Evolutionary conservation across 2,329 filamentous ascomycete genomes (phyloP), one percentile per base, ranked within the genome.

Genomic region (Colletotrichum sp.): DNA sequence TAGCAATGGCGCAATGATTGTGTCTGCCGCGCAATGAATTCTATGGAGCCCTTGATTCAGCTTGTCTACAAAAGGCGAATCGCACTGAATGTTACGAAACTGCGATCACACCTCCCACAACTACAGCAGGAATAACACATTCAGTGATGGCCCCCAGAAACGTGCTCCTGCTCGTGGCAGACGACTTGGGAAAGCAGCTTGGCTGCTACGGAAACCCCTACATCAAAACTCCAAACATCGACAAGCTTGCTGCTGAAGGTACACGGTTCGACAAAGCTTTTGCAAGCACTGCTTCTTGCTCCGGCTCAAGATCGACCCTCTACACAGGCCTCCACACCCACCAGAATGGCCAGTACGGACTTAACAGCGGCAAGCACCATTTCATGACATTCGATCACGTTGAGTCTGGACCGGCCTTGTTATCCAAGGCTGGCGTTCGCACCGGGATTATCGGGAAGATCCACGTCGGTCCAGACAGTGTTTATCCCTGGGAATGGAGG

Each of bases 321-420:
- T 89, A 89, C 78, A 89, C 87, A 0, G 88, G 88, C 5, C 81
- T 88, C 1, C 88, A 89, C 69, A 88, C 87, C 0, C 87, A 88
- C 71, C 79, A 89, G 70, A 89, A 87, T 67, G 88, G 88, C 2
- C 84, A 87, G 74, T 89, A 89, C 65, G 88, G 88, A 1, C 83
- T 89, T 6, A 80, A 82, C 8, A 80, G 81, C 28, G 80, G 82
- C 12, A 77, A 79, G 59, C 82, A 85, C 75, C 86, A 88, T 73
- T 89, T 90, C 66, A 80, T 83, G 76, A 89, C 86, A 0, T 86
- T 85, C 81, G 55, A 59, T 28, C 21, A 87, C 74, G 80, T 89
- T 32, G 83, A 89, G 55, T 24, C 55, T 59, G 55, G 55, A 15
- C 55, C 55, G 8, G 55, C 55, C 55, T 28, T 59, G 16, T 28